These are phyloP conservation scores for Nakazawaea laoshanensis DNA, from an alignment of 805 yeast genomes.

Conservation along the genomic window DNA sequence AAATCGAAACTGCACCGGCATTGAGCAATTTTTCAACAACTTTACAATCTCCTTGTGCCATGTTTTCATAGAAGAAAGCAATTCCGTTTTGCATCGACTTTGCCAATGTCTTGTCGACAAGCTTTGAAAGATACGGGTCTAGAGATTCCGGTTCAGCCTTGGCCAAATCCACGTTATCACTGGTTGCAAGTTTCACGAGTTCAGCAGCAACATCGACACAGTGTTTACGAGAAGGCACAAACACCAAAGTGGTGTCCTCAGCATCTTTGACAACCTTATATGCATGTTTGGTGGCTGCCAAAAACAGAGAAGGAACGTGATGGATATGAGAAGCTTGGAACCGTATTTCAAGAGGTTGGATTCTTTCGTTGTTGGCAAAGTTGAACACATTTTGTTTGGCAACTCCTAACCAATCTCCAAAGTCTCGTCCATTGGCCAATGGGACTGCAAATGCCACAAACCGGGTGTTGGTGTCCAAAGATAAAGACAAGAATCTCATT, in stretches of 20 bases:
- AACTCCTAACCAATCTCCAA: conserved; percentile 85
- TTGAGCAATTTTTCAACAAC: conserved; percentile 45
- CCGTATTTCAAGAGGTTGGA: conserved; percentile 47
- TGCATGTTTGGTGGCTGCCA: conserved; percentile 42
- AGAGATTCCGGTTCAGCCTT: conserved; percentile 30
- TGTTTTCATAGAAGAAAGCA: conserved; percentile 51
- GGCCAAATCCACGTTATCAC: conserved; percentile 30
- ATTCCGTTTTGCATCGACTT: conserved; percentile 48
- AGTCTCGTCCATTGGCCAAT: conserved; percentile 64
- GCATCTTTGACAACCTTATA: conserved; percentile 30
- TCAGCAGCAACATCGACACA: conserved; percentile 45
- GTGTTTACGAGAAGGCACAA: conserved; percentile 47
- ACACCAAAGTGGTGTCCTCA: conserved; percentile 33
- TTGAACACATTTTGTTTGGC: conserved; percentile 53
- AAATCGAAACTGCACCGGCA: conserved; percentile 40
- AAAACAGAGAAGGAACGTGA: conserved; percentile 45
- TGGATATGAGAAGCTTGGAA: conserved; percentile 37
- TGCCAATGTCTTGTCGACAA: conserved; percentile 38
- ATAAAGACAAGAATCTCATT: conserved; percentile 60
- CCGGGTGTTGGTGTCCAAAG: conserved; percentile 49
- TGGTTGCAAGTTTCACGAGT: conserved; percentile 27
- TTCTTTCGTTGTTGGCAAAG: conserved; percentile 57
- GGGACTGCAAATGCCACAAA: conserved; percentile 66
- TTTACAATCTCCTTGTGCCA: conserved; percentile 46
- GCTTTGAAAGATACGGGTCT: conserved; percentile 29